A percentile compares a stretch with the other conserved stretches of the same genome.
These are phyloP conservation scores for Pseudopyrenochaeta lycopersici DNA, from an alignment of 2,329 filamentous ascomycete genomes.

Conservation along the genomic window DNA sequence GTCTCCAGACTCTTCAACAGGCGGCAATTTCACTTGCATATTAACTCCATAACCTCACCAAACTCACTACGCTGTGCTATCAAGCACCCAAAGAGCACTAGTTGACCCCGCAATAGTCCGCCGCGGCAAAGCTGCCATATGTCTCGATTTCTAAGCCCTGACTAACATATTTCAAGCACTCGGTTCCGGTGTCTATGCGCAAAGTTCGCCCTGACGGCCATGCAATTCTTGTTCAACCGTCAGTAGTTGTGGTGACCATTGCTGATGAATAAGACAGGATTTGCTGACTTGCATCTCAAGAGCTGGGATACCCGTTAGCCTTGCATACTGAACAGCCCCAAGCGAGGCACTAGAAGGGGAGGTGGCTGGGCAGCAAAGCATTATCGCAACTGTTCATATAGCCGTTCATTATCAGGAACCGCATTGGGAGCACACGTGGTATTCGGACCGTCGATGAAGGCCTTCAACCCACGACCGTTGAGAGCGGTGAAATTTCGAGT, in stretches of 20 bases:
- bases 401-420: conserved; percentile 31
- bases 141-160: conserved; percentile 14
- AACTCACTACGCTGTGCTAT: conserved; percentile 12
- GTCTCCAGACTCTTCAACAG: neutral
- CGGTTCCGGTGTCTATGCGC: neutral
- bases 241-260: conserved; percentile 6
- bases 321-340: conserved; percentile 13
- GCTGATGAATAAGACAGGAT: conserved; percentile 29
- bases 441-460: neutral
- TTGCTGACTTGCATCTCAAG: conserved; percentile 26
- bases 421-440: conserved; percentile 13
- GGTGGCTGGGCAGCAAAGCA: neutral
- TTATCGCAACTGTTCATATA: neutral
- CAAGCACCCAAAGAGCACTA: conserved; percentile 15
- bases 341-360: conserved; percentile 18
- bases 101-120: neutral
- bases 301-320: conserved; percentile 14
- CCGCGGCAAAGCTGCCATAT: neutral
- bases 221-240: neutral
- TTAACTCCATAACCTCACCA: too few species aligned
- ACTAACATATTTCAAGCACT: conserved; percentile 10
- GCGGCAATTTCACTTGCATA: neutral
- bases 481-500: conserved; percentile 1
- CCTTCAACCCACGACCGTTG: neutral
- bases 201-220: neutral